Conservation (phyloP, 2,329 filamentous ascomycete species). For the Teratosphaeria epicoccoides region DNA sequence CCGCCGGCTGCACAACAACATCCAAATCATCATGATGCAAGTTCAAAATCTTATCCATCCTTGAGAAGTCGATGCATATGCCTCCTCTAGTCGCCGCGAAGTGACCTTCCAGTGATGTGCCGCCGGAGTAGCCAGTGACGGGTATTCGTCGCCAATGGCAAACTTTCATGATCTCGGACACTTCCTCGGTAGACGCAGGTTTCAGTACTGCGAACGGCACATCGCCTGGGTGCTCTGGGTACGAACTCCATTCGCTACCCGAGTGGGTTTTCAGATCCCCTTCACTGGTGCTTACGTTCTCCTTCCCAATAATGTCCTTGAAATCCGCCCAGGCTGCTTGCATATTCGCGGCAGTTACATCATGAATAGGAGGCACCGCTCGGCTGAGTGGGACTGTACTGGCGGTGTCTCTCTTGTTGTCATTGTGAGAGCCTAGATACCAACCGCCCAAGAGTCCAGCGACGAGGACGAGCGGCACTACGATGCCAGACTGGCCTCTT, state of each 20-base stretch:
- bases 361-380: conserved; percentile 41
- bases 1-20: conserved; percentile 51
- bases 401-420: conserved; percentile 30
- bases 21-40: conserved; percentile 61
- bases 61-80: conserved; percentile 73
- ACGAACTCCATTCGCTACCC: conserved; percentile 55
- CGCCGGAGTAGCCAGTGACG: conserved; percentile 77
- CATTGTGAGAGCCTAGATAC: conserved; percentile 43
- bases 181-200: conserved; percentile 68
- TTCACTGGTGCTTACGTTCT: conserved; percentile 50
- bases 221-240: conserved; percentile 32
- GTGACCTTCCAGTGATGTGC: conserved; percentile 82
- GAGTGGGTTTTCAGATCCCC: conserved; percentile 47
- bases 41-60: conserved; percentile 71
- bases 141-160: conserved; percentile 74
- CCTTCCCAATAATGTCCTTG: conserved; percentile 49
- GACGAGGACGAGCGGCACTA: conserved; percentile 21
- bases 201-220: conserved; percentile 57
- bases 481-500: conserved; percentile 18
- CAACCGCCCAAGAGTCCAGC: conserved; percentile 38
- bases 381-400: conserved; percentile 48
- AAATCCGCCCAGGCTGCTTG: conserved; percentile 57
- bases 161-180: conserved; percentile 77
- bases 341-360: conserved; percentile 46
- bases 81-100: conserved; percentile 74